A percentile compares a stretch with the other conserved stretches of the same genome.
These are phyloP conservation scores for Sporisorium graminicola DNA, from an alignment of 1,284 basidiomycete species.

Conservation along the genomic window DNA sequence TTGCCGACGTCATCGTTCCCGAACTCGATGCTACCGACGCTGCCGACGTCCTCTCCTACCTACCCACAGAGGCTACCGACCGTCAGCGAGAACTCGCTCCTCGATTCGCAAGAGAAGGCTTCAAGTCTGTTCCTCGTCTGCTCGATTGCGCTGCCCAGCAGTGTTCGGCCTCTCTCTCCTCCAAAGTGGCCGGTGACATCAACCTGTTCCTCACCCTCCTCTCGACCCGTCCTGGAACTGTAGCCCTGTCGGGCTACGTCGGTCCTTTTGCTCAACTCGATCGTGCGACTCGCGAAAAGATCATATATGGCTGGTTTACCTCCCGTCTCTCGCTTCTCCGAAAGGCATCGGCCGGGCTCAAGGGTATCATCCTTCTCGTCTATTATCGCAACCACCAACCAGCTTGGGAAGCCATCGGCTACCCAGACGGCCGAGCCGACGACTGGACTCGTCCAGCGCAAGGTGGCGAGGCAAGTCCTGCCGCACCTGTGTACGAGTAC, in stretches of 20 bases:
- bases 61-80: conserved; percentile 54
- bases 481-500: conserved; percentile 54
- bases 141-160: conserved; percentile 62
- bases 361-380: conserved; percentile 57
- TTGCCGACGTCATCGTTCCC: conserved; percentile 65
- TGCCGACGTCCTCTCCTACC: conserved; percentile 53
- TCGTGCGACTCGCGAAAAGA: conserved; percentile 34
- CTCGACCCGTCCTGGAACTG: conserved; percentile 59
- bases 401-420: conserved; percentile 66
- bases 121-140: conserved; percentile 52
- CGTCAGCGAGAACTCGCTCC: conserved; percentile 57
- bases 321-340: conserved; percentile 60
- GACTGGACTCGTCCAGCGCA: conserved; percentile 58
- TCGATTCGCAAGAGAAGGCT: conserved; percentile 58
- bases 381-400: conserved; percentile 62
- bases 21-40: conserved; percentile 57
- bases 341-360: conserved; percentile 63
- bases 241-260: conserved; percentile 60
- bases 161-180: conserved; percentile 51
- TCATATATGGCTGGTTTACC: conserved; percentile 54
- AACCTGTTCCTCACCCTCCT: conserved; percentile 59
- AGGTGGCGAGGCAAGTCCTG: conserved; percentile 21
- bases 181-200: conserved; percentile 50
- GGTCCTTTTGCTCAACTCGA: conserved; percentile 62
- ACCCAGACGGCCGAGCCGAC: conserved; percentile 55